phyloP scores from a whole-genome alignment of 1,284 basidiomycete species.

The Puccinia coronata region DNA sequence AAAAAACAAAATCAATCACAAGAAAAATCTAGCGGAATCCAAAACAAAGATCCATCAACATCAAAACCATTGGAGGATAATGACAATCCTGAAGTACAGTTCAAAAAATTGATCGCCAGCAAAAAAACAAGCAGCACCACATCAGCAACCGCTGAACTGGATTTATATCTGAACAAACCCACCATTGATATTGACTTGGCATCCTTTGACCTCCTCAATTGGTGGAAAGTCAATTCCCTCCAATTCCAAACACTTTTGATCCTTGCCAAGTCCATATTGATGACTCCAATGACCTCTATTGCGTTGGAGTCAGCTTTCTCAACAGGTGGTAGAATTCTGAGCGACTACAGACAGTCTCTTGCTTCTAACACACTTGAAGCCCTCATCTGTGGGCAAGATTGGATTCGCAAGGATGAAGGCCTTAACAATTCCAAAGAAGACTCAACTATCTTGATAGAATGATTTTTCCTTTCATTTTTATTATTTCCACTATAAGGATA shows the following conservation, averaged over 20 bases:
- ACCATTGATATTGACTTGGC: not conserved
- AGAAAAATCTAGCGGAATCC: too few relatives aligned
- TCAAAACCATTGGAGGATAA: too few relatives aligned
- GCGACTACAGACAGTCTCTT: not conserved
- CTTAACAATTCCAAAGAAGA: not conserved
- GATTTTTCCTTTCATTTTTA: not conserved
- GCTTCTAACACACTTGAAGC: not conserved
- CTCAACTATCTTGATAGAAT: not conserved
- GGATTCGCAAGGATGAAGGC: not conserved
- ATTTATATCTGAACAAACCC: slow-evolving; percentile 2
- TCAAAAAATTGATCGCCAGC: not conserved
- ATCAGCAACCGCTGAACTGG: not conserved
- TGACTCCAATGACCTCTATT: slow-evolving; percentile 12
- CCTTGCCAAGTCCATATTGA: not conserved
- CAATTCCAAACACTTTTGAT: not conserved
- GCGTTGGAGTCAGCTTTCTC: not conserved
- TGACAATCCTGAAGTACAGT: too few relatives aligned
- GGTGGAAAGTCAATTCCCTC: not conserved
- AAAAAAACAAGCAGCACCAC: not conserved
- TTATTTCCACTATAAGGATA: too few relatives aligned
- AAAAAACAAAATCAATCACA: not conserved
- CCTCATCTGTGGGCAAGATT: not conserved
- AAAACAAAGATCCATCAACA: too few relatives aligned
- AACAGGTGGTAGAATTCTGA: not conserved
- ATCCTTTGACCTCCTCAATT: slow-evolving; percentile 2